Evolutionary conservation across 768 basidiomycete genomes (phyloP).

Genomic region (Podaxis carcinomalis): DNA sequence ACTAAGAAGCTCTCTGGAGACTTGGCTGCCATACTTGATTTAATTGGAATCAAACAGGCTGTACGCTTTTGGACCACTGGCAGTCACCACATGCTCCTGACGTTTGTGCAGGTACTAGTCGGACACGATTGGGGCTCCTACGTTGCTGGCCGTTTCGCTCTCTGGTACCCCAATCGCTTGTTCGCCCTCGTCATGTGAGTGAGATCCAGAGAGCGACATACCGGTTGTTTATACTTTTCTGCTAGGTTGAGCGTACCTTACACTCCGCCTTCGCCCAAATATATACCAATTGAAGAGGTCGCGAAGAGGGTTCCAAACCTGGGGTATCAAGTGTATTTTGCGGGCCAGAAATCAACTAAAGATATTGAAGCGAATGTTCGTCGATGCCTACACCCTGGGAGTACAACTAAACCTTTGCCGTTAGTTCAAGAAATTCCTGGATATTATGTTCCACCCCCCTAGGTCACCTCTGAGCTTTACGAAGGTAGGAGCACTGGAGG

Average conservation of each 20-base stretch:
- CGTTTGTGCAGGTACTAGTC: slow-evolving; percentile 46
- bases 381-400: neutral
- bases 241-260: slow-evolving; percentile 65
- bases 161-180: slow-evolving; percentile 67
- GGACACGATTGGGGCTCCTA: slow-evolving; percentile 83
- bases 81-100: neutral
- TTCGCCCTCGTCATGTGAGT: slow-evolving; percentile 57
- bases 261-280: slow-evolving; percentile 48
- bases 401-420: neutral
- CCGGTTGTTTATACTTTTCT: neutral
- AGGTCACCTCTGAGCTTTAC: slow-evolving; percentile 19
- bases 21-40: slow-evolving; percentile 60
- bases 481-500: slow-evolving; percentile 19
- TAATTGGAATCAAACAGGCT: slow-evolving; percentile 45
- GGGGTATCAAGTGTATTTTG: slow-evolving; percentile 69
- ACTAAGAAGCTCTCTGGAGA: slow-evolving; percentile 58
- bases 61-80: slow-evolving; percentile 32
- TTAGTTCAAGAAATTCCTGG: slow-evolving; percentile 36
- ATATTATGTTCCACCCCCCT: slow-evolving; percentile 23
- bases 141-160: slow-evolving; percentile 59
- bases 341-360: slow-evolving; percentile 41
- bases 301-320: slow-evolving; percentile 50
- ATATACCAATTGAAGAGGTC: slow-evolving; percentile 47
- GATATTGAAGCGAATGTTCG: slow-evolving; percentile 58
- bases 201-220: neutral